These are phyloP conservation scores for Brasenia schreberi DNA, from an alignment of 164 flowering plant genomes.

Conservation along the genomic window DNA sequence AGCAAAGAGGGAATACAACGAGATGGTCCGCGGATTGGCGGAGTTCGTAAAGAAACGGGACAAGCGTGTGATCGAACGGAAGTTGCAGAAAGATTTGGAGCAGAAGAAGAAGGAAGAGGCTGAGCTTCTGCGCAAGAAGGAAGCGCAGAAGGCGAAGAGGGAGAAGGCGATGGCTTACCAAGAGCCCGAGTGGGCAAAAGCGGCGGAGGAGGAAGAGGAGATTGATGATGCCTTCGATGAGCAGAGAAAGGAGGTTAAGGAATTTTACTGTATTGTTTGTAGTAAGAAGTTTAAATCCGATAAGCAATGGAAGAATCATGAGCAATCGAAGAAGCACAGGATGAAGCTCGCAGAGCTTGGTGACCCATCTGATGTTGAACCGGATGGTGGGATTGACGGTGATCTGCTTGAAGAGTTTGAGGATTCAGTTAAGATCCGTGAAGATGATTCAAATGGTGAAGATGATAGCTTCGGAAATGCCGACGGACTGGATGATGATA, in stretches of 20 bases:
- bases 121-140: constrained; percentile 47
- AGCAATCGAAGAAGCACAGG: constrained; percentile 92
- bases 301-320: constrained; percentile 98
- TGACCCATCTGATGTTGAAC: constrained; percentile 14
- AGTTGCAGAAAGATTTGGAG: constrained; percentile 51
- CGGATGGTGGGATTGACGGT: constrained; percentile 6
- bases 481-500: constrained; percentile 6
- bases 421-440: constrained; percentile 16
- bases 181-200: constrained; percentile 84
- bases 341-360: constrained; percentile 71
- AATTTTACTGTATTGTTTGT: constrained; percentile 77
- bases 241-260: constrained; percentile 22
- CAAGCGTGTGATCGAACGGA: constrained; percentile 83
- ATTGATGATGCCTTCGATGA: constrained; percentile 21
- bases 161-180: constrained; percentile 50
- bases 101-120: constrained; percentile 51
- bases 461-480: constrained; percentile 1
- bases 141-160: constrained; percentile 45
- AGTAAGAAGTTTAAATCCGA: constrained; percentile 92
- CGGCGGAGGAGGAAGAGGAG: constrained; percentile 21
- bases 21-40: constrained; percentile 76
- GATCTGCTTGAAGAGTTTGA: constrained; percentile 29
- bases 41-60: constrained; percentile 95
- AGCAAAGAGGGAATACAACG: constrained; percentile 80
- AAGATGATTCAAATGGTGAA: constrained; percentile 10